These are phyloP conservation scores for Lactarius deliciosus DNA, from an alignment of 768 basidiomycete species.

Conservation along the genomic window DNA sequence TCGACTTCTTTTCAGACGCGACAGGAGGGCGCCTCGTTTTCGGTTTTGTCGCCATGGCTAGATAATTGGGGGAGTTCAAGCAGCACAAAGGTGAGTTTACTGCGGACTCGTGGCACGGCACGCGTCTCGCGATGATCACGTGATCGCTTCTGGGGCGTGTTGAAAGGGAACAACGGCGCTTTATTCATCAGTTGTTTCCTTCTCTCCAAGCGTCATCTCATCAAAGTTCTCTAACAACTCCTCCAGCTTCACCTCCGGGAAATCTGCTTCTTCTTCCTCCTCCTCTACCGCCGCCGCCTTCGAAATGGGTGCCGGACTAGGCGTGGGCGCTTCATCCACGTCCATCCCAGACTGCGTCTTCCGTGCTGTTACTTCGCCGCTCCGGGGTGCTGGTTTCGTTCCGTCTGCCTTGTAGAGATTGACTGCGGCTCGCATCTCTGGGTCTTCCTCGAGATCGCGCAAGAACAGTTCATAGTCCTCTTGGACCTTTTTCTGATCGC, in stretches of 20 bases:
- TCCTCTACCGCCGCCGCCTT: constrained; percentile 41
- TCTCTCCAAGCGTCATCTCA: constrained; percentile 74
- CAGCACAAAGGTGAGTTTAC: neutral
- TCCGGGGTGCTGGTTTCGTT: constrained; percentile 39
- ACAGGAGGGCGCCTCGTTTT: neutral
- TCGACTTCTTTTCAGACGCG: neutral
- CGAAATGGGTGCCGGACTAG: constrained; percentile 36
- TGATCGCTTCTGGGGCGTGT: constrained; percentile 5
- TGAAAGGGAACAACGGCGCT: neutral
- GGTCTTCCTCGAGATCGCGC: constrained; percentile 91
- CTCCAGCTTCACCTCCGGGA: constrained; percentile 82
- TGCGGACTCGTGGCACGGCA: neutral
- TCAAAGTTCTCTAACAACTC: constrained; percentile 92
- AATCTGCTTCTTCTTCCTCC: constrained; percentile 68
- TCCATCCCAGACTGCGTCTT: constrained; percentile 64
- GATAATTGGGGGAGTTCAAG: neutral
- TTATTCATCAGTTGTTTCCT: constrained; percentile 30
- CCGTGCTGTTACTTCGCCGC: constrained; percentile 40
- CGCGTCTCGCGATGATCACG: constrained; percentile 5
- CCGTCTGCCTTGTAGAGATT: constrained; percentile 74
- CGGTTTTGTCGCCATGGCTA: constrained; percentile 17
- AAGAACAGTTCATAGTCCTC: constrained; percentile 97
- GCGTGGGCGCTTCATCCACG: constrained; percentile 49
- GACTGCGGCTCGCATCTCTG: constrained; percentile 81
- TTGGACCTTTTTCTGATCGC: constrained; percentile 90